phyloP scores from a whole-genome alignment of 192 early-diverging fungal genomes.

The Powellomyces hirtus region DNA sequence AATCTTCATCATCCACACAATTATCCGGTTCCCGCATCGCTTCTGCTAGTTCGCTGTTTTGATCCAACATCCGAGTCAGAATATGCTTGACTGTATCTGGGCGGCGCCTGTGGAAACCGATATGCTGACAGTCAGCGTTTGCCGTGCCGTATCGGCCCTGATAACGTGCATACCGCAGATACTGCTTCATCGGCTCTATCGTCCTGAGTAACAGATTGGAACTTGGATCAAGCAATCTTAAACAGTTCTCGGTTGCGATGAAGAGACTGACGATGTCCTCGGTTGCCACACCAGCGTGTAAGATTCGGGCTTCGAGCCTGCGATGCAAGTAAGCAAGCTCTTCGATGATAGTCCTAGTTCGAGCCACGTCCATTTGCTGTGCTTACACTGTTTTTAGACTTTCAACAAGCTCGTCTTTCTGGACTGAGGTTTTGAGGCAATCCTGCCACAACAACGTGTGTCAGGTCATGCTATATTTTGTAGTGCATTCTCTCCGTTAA shows the following conservation, averaged over 20 bases:
- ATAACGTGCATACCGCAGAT: constrained; percentile 7
- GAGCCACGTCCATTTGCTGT: not conserved
- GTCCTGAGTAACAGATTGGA: constrained; percentile 10
- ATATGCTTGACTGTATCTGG: constrained; percentile 11
- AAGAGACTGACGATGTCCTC: constrained; percentile 16
- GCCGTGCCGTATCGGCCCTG: too few relatives aligned
- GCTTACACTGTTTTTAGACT: not conserved
- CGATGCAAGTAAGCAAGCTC: not conserved
- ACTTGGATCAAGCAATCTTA: constrained; percentile 17
- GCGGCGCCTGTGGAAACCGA: too few relatives aligned
- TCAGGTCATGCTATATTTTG: not conserved
- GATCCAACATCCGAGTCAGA: constrained; percentile 9
- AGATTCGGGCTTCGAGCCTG: constrained; percentile 11
- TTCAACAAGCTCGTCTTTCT: constrained; percentile 17
- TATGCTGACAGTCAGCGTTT: too few relatives aligned
- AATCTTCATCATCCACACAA: constrained; percentile 1
- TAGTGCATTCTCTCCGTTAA: not conserved
- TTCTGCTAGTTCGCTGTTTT: constrained; percentile 6
- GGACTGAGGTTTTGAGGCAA: constrained; percentile 7
- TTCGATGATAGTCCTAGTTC: not conserved
- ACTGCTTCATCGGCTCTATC: constrained; percentile 8
- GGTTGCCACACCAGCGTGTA: constrained; percentile 18
- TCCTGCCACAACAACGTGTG: not conserved
- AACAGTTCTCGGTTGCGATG: constrained; percentile 3
- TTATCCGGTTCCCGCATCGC: constrained; percentile 8